Conservation (phyloP, 2,329 filamentous ascomycete species). For the Cylindrodendrum hubeiense region DNA sequence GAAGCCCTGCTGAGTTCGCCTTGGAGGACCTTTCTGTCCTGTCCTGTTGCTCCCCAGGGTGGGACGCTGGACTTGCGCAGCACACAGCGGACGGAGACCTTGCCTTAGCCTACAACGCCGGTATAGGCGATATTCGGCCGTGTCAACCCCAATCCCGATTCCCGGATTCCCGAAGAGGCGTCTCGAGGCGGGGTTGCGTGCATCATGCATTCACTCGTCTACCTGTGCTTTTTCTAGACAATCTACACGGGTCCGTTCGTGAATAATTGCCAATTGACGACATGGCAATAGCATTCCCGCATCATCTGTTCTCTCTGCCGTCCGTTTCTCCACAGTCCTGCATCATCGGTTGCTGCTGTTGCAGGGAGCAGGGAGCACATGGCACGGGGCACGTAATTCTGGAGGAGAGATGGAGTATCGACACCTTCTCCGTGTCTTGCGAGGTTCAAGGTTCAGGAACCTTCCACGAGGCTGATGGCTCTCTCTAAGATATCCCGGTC, state of each 20-base stretch:
- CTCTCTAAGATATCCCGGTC: conserved; percentile 18
- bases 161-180: conserved; percentile 26
- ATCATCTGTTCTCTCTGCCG: neutral
- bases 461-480: conserved; percentile 17
- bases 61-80: too few species aligned
- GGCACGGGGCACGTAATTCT: neutral
- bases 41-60: conserved; percentile 8
- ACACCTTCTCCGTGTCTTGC: neutral
- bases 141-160: conserved; percentile 21
- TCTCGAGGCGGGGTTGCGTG: conserved; percentile 17
- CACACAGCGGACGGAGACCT: too few species aligned
- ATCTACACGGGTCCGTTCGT: conserved; percentile 12
- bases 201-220: conserved; percentile 3
- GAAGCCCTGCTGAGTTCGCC: neutral
- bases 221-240: conserved; percentile 11
- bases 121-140: conserved; percentile 4
- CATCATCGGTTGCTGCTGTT: conserved; percentile 5
- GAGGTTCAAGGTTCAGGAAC: neutral
- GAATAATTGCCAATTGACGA: neutral
- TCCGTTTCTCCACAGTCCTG: conserved; percentile 1
- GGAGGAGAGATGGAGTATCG: neutral
- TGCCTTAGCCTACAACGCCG: neutral
- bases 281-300: neutral
- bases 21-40: neutral
- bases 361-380: neutral